phyloP scores from a whole-genome alignment of 1,284 basidiomycete species.

The Irpex sp. region DNA sequence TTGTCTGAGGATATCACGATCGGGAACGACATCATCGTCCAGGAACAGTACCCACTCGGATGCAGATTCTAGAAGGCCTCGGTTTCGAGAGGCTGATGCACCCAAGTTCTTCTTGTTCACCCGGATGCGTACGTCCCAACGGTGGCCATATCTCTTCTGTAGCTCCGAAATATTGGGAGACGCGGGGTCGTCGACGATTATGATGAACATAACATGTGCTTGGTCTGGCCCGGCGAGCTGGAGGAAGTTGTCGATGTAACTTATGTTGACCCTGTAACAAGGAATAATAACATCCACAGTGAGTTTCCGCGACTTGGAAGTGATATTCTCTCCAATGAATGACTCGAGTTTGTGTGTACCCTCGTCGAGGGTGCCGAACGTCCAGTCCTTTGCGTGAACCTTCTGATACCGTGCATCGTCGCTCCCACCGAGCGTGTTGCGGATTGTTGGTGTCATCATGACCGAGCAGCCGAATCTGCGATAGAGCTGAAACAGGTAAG shows the following conservation, averaged over 20 bases:
- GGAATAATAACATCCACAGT: constrained; percentile 56
- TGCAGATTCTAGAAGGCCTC: constrained; percentile 43
- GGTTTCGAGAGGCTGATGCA: constrained; percentile 46
- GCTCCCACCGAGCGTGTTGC: constrained; percentile 45
- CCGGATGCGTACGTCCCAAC: constrained; percentile 46
- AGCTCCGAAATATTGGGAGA: constrained; percentile 37
- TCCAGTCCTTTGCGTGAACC: constrained; percentile 42
- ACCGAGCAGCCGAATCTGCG: constrained; percentile 48
- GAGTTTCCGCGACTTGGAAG: constrained; percentile 29
- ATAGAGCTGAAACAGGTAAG: constrained; percentile 57
- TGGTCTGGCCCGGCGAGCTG: constrained; percentile 36
- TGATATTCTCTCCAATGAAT: constrained; percentile 32
- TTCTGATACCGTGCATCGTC: constrained; percentile 45
- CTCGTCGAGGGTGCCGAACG: constrained; percentile 40
- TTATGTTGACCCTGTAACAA: constrained; percentile 49
- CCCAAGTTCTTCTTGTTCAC: constrained; percentile 41
- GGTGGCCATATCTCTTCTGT: constrained; percentile 30
- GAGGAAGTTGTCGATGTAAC: constrained; percentile 41
- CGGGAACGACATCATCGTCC: constrained; percentile 53
- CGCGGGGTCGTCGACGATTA: constrained; percentile 52
- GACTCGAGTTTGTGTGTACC: constrained; percentile 34
- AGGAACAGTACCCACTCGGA: constrained; percentile 51
- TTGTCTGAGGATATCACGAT: constrained; percentile 40
- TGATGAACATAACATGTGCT: constrained; percentile 49
- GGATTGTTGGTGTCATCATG: constrained; percentile 41